phyloP scores from a whole-genome alignment of 441 rosid genomes.

The Iberis amara region DNA sequence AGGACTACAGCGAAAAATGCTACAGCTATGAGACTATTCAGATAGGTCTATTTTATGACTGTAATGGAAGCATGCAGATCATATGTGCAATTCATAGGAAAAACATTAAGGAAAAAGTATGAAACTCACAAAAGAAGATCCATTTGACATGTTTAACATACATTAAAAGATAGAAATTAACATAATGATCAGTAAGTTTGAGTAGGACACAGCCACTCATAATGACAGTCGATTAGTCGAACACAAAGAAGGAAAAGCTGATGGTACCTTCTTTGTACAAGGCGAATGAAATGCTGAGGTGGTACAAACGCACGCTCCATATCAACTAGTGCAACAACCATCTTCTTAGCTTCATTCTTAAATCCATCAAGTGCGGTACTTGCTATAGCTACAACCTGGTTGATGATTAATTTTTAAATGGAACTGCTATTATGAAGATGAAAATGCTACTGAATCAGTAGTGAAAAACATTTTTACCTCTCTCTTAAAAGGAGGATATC shows the following conservation, averaged over 20 bases:
- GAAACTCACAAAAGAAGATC: slow-evolving; percentile 9
- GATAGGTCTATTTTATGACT: slow-evolving; percentile 2
- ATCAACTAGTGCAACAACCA: slow-evolving; percentile 73
- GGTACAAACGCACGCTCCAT: slow-evolving; percentile 82
- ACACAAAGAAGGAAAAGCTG: slow-evolving; percentile 17
- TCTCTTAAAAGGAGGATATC: slow-evolving; percentile 78
- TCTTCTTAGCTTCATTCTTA: slow-evolving; percentile 62
- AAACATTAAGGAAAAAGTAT: background rate
- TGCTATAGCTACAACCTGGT: slow-evolving; percentile 63
- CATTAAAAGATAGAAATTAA: background rate
- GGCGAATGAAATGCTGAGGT: slow-evolving; percentile 76
- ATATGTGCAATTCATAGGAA: slow-evolving; percentile 12
- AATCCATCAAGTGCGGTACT: slow-evolving; percentile 59
- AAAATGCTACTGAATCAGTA: slow-evolving; percentile 10
- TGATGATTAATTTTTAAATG: slow-evolving; percentile 4
- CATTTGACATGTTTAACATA: slow-evolving; percentile 1
- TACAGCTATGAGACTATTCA: slow-evolving; percentile 10
- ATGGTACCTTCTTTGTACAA: slow-evolving; percentile 64
- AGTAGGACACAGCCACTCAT: slow-evolving; percentile 2
- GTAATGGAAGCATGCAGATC: background rate
- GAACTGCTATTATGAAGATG: slow-evolving; percentile 1
- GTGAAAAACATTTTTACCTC: slow-evolving; percentile 40
- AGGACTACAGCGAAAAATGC: slow-evolving; percentile 8
- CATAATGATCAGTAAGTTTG: slow-evolving; percentile 4
- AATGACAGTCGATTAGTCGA: slow-evolving; percentile 11